Evolutionary conservation across 352 stramenopile species (phyloP), one percentile per base, ranked within the genome.

Genomic region (Globisporangium takayamanum): DNA sequence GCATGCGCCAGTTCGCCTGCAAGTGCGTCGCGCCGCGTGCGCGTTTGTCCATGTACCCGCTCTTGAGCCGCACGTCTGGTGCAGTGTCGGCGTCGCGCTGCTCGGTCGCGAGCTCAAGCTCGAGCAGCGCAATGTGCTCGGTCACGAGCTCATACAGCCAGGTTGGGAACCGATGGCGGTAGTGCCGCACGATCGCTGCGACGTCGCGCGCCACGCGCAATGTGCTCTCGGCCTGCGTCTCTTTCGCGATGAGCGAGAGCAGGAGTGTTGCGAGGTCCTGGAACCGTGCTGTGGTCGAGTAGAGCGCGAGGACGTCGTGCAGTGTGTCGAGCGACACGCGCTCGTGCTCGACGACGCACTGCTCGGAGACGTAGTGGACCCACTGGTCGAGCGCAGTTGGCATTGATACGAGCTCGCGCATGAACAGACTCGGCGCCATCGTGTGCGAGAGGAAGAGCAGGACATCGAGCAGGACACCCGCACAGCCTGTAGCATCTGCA

Each of bases 391-490:
- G 51, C 5, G 75, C 67, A 25, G 80, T 33, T 0, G 76, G 70
- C 16, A 76, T 55, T 0, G 42, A 49, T 10, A 66, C 65, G 26
- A 92, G 55, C 55, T 89, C 76, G 1, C 64, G 68, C 22, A 70
- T 68, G 57, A 92, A 87, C 18, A 76, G 54, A 2, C 57, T 48
- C 30, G 68, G 72, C 42, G 80, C 69, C 83, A 92, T 84, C 33
- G 83, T 92, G 65, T 90, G 80, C 54, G 76, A 88, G 20, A 88
- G 60, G 64, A 88, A 92, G 11, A 92, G 69, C 57, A 92, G 63
- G 44, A 87, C 76, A 55, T 90, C 78, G 54, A 89, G 66, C 49
- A 90, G 74, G 4, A 92, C 83, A 18, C 67, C 70, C 1, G 74
- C 60, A 66, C 83, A 89, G 0, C 58, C 60, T 0, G 83, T 76